phyloP scores from a whole-genome alignment of 495 filamentous ascomycete species.

The Xanthoparmelia taractica region DNA sequence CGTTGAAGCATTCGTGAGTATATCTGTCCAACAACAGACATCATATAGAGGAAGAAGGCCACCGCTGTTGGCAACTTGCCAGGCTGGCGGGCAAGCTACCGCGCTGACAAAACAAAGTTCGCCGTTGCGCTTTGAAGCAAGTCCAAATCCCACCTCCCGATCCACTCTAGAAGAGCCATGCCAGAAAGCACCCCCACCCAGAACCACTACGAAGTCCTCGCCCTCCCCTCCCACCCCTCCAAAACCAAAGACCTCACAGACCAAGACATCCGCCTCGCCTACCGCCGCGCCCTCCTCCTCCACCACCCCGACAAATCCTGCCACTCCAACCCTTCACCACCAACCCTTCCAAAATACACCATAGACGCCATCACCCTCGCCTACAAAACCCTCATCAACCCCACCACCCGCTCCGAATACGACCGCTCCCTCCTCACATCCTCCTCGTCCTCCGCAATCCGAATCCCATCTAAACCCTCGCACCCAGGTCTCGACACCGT shows the following conservation, averaged over 20 bases:
- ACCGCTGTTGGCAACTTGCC: not conserved
- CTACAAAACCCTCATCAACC: conserved; percentile 60
- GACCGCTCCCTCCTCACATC: conserved; percentile 38
- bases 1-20: not conserved
- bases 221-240: conserved; percentile 6
- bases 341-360: conserved; percentile 27
- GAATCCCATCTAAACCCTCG: conserved; percentile 16
- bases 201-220: conserved; percentile 18
- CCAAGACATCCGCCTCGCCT: conserved; percentile 59
- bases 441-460: not conserved
- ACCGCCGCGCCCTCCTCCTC: conserved; percentile 66
- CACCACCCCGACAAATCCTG: conserved; percentile 74
- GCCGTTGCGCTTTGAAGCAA: not conserved
- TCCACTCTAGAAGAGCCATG: conserved; percentile 2
- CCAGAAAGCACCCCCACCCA: conserved; percentile 8
- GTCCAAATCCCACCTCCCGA: not conserved
- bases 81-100: not conserved
- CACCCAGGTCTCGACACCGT: conserved; percentile 59
- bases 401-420: conserved; percentile 53
- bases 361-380: conserved; percentile 77
- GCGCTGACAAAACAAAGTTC: not conserved
- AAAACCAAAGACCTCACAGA: conserved; percentile 1
- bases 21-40: not conserved
- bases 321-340: conserved; percentile 18
- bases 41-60: not conserved